Percentiles rank a stretch among this genome's conserved stretches.
phyloP scores from a whole-genome alignment of 768 basidiomycete species.

The Pisolithus orientalis region DNA sequence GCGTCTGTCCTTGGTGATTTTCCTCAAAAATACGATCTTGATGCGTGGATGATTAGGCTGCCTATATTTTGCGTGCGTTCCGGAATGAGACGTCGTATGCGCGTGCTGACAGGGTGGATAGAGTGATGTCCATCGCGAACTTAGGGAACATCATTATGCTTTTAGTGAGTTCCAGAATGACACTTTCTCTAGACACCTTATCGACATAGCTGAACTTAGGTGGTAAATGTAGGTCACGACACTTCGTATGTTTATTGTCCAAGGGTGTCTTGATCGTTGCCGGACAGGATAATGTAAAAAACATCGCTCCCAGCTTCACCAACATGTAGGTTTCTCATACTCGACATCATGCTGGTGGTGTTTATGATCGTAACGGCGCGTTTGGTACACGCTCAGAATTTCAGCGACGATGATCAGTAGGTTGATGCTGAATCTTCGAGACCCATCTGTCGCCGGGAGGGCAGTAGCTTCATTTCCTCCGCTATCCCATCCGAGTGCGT shows the following conservation, averaged over 20 bases:
- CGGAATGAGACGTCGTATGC: background rate
- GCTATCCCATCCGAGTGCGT: too few species aligned
- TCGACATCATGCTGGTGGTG: background rate
- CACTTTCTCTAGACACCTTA: background rate
- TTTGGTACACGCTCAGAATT: slow-evolving; percentile 2
- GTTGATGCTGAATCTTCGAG: slow-evolving; percentile 14
- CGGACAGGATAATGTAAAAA: background rate
- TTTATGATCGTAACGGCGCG: background rate
- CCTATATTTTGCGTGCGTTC: slow-evolving; percentile 14
- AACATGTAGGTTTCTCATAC: background rate
- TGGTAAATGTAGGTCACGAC: background rate
- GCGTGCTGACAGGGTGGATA: background rate
- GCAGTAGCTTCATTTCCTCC: background rate
- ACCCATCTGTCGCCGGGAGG: background rate
- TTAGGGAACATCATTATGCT: slow-evolving; percentile 6
- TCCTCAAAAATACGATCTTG: background rate
- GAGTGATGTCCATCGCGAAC: slow-evolving; percentile 9
- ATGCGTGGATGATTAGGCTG: slow-evolving; percentile 3
- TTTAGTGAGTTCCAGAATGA: slow-evolving; percentile 3
- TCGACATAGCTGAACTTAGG: background rate
- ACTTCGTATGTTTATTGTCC: background rate
- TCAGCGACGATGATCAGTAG: slow-evolving; percentile 12
- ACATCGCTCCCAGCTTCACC: too few species aligned
- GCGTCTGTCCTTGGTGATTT: background rate
- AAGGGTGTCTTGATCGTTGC: background rate